phyloP scores from a whole-genome alignment of 2,329 filamentous ascomycete genomes.

The Claviceps spartinae region DNA sequence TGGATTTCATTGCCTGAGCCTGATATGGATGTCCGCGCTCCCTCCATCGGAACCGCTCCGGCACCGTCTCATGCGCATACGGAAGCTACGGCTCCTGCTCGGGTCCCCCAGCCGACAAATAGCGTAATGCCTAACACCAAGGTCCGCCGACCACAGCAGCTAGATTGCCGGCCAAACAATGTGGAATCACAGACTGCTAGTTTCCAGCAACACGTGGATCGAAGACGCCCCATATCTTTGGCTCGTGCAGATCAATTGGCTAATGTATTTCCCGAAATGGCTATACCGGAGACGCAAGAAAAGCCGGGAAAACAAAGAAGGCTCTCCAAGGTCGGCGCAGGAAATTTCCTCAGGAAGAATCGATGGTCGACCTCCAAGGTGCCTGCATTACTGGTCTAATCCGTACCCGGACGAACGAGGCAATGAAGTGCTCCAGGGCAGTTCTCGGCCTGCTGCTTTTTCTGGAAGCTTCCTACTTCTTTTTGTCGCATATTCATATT shows the following conservation, averaged over 20 bases:
- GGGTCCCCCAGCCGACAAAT: neutral
- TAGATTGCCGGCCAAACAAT: constrained; percentile 9
- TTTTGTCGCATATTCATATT: neutral
- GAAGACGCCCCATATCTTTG: constrained; percentile 6
- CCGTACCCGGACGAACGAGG: no score
- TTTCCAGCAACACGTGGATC: constrained; percentile 4
- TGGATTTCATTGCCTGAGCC: constrained; percentile 4
- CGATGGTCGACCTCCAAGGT: constrained; percentile 12
- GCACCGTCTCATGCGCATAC: neutral
- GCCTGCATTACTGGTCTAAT: constrained; percentile 7
- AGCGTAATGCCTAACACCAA: neutral
- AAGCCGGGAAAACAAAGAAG: constrained; percentile 14
- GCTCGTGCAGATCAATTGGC: constrained; percentile 9
- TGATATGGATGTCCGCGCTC: neutral
- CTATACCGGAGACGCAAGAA: constrained; percentile 8
- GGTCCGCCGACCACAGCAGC: neutral
- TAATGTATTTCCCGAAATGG: constrained; percentile 13
- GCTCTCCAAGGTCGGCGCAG: constrained; percentile 18
- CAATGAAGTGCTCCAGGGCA: neutral
- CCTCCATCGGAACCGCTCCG: neutral
- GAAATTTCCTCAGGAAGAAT: constrained; percentile 14
- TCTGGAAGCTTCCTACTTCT: neutral
- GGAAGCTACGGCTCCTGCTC: neutral
- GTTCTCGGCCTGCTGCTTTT: neutral
- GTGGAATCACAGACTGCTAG: constrained; percentile 8